Evolutionary conservation across 208 protist species (phyloP).

Genomic region (Trypanosoma scelopori): DNA sequence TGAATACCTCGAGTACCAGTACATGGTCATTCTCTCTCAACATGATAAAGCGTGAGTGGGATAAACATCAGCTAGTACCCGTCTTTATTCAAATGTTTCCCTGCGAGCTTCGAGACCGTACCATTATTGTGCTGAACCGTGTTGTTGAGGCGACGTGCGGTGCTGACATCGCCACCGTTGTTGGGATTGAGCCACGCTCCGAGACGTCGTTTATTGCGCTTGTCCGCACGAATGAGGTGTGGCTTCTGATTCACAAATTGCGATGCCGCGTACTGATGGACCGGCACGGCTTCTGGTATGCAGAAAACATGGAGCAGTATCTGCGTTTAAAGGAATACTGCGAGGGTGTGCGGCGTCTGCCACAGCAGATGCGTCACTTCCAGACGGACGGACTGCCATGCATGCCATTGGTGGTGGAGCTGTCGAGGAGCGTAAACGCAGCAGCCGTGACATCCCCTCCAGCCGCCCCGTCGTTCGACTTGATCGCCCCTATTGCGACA

Average conservation of each 20-base stretch:
- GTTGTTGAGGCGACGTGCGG: constrained; percentile 51
- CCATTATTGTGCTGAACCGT: constrained; percentile 59
- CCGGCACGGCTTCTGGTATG: constrained; percentile 80
- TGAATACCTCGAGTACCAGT: no score
- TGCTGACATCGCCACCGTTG: constrained; percentile 36
- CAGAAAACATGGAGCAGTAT: constrained; percentile 56
- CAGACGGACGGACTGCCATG: constrained; percentile 73
- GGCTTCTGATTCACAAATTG: constrained; percentile 57
- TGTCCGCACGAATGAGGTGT: constrained; percentile 50
- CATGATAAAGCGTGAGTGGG: no score
- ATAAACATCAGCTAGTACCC: constrained; percentile 19
- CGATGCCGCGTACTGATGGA: constrained; percentile 83
- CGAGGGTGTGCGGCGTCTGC: constrained; percentile 60
- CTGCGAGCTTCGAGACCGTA: constrained; percentile 63
- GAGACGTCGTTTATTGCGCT: constrained; percentile 76
- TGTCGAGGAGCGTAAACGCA: constrained; percentile 36
- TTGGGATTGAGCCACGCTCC: constrained; percentile 59
- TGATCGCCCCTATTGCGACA: constrained; percentile 53
- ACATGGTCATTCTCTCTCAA: no score
- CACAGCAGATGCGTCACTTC: constrained; percentile 69
- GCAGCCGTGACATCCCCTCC: constrained; percentile 20
- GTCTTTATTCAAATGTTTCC: constrained; percentile 86
- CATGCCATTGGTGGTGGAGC: constrained; percentile 85
- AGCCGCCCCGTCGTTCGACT: constrained; percentile 52
- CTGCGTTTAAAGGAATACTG: constrained; percentile 75